A percentile compares a stretch with the other conserved stretches of the same genome.
phyloP scores from a whole-genome alignment of 2,329 filamentous ascomycete species.

The Xylaria sp. region DNA sequence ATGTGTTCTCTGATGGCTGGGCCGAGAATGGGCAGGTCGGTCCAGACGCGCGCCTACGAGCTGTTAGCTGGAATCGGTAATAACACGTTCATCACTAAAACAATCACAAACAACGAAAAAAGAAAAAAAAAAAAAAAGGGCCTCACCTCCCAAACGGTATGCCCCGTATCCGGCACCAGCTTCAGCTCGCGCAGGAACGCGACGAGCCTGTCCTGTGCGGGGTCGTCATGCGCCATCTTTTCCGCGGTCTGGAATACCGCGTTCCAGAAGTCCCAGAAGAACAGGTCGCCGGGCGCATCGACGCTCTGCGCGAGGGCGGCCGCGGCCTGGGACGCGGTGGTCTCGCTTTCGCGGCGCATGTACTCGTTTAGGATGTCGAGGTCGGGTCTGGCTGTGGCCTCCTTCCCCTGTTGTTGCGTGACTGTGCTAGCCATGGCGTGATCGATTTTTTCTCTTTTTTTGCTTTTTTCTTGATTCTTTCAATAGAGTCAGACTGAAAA shows the following conservation, averaged over 20 bases:
- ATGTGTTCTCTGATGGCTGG: slow-evolving; percentile 20
- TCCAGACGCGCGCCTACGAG: slow-evolving; percentile 24
- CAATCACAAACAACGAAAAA: not conserved
- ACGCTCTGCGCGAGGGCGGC: slow-evolving; percentile 16
- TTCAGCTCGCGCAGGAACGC: slow-evolving; percentile 25
- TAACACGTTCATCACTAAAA: not conserved
- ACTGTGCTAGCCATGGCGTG: slow-evolving; percentile 6
- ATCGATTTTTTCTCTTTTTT: not conserved
- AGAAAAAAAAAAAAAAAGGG: not conserved
- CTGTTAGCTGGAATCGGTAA: not conserved
- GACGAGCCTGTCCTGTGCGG: slow-evolving; percentile 28
- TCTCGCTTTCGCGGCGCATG: slow-evolving; percentile 12
- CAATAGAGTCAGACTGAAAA: too few species aligned
- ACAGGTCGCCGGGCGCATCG: slow-evolving; percentile 18
- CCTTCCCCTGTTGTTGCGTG: slow-evolving; percentile 8
- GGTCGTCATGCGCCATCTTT: slow-evolving; percentile 25
- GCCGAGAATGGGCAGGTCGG: slow-evolving; percentile 26
- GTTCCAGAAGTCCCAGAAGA: slow-evolving; percentile 26
- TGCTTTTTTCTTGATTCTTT: too few species aligned
- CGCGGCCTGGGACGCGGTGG: slow-evolving; percentile 17
- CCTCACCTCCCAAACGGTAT: slow-evolving; percentile 27
- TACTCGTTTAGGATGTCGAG: slow-evolving; percentile 25
- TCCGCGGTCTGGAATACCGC: slow-evolving; percentile 24
- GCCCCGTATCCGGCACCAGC: slow-evolving; percentile 24
- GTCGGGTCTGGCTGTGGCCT: slow-evolving; percentile 7